Base-by-base conservation (phyloP, 192 early-diverging fungal genomes). In the Backusella circina region DNA sequence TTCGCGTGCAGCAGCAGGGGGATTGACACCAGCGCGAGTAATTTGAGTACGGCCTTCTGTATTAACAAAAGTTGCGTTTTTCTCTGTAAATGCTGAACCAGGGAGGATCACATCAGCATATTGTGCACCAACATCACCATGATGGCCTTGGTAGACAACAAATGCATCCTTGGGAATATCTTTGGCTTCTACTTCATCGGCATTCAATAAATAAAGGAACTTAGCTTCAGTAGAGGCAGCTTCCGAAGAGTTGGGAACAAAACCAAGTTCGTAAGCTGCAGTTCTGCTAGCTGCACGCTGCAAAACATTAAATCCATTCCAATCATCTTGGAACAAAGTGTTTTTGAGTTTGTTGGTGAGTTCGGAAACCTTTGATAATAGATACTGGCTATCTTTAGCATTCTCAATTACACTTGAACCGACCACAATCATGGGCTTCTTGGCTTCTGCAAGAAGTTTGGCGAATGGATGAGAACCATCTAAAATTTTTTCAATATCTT, bases 111-210 rank as follows among this genome's bases (percentile, higher is more conserved):
- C 95, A 83, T 99, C 95, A 23, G 97, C 97, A 54, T 92, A 91
- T 71, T 94, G 89, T 9, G 97, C 97, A 50, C 97, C 97, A 47
- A 86, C 87, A 84, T 99, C 97, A 79, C 97, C 97, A 86, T 99
- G 97, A 89, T 99, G 97, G 37, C 97, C 97, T 86, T 99, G 97
- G 88, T 99, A 99, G 44, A 99, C 95, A 16, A 99, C 96, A 85
- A 99, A 99, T 6, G 96, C 93, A 80, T 92, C 87, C 74, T 89
- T 87, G 67, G 96, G 93, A 67, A 98, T 92, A 79, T 92, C 91
- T 33, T 84, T 80, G 3, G 94, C 77, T 30, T 79, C 73, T 44
- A 97, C 80, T 72, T 97, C 94, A 81, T 99, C 97, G 37, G 97
- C 97, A 69, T 91, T 91, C 57, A 99, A 88, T 69, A 99, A 87